Conservation (phyloP, 2,329 filamentous ascomycete species). For the Penicillium italicum region DNA sequence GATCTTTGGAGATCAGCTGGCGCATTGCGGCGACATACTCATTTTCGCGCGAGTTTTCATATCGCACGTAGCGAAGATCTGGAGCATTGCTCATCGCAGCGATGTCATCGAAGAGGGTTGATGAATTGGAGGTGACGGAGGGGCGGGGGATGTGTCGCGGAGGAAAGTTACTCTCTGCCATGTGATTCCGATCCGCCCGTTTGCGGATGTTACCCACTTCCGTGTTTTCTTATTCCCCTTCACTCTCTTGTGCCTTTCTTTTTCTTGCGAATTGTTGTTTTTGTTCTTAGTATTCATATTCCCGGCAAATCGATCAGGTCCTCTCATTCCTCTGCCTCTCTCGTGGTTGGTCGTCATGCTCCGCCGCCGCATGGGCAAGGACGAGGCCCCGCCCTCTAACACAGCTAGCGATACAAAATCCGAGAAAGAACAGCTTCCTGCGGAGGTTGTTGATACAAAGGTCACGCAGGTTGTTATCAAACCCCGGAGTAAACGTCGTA, state of each 20-base stretch:
- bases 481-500: slow-evolving; percentile 64
- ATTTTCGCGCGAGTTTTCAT: slow-evolving; percentile 57
- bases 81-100: slow-evolving; percentile 33
- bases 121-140: slow-evolving; percentile 1
- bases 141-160: not conserved
- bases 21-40: slow-evolving; percentile 79
- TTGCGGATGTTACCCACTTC: slow-evolving; percentile 9
- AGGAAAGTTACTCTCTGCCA: slow-evolving; percentile 16
- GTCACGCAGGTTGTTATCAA: slow-evolving; percentile 35
- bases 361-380: slow-evolving; percentile 42
- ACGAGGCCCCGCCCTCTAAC: slow-evolving; percentile 26
- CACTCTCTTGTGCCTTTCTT: slow-evolving; percentile 4
- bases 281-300: not conserved
- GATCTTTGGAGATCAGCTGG: slow-evolving; percentile 87
- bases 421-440: slow-evolving; percentile 20
- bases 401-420: slow-evolving; percentile 17
- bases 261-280: not conserved
- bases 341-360: slow-evolving; percentile 31
- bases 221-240: slow-evolving; percentile 7
- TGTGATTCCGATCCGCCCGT: slow-evolving; percentile 25
- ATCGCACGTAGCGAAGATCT: slow-evolving; percentile 56
- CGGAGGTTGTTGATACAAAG: slow-evolving; percentile 18
- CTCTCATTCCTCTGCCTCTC: slow-evolving; percentile 4
- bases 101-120: slow-evolving; percentile 15
- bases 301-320: slow-evolving; percentile 4